Evolutionary conservation across 345 rosid genomes (phyloP), one percentile per base, ranked within the genome.

Genomic region (Microcos paniculata): DNA sequence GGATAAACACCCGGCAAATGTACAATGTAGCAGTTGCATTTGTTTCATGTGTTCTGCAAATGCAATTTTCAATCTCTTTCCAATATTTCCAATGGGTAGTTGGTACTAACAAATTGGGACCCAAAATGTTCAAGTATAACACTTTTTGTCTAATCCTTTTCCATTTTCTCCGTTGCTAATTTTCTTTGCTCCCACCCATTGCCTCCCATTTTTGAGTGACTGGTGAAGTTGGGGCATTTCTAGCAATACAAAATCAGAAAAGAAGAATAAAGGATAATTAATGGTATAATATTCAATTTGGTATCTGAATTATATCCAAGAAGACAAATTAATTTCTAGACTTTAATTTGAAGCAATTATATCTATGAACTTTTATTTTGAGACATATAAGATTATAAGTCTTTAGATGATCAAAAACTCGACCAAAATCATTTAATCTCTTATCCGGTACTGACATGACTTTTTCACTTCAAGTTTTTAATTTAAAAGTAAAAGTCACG

Each of bases 211-310:
- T 66, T 43, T 16, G 15, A 23, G 6, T 2, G 4, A 65, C 13
- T 28, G 30, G 31, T 8, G 1, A 16, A 64, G 66, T 23, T 6
- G 51, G 66, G 23, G 35, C 26, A 6, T 42, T 42, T 42, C 76
- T 52, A 18, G 62, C n/a, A 79, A 21, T 38, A 13, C 70, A 62
- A 70, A 49, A 51, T 48, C 23, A 4, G 58, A 30, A 66, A 62
- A 61, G 49, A 13, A 31, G 43, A 58, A 0, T 21, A 51, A 75
- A 19, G 42, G 15, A 49, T 15, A 10, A 18, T 6, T 0, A 6
- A 66, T 59, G 48, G 42, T 53, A 52, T 16, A 24, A 62, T 59
- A 77, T 52, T n/a, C n/a, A n/a, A n/a, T n/a, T n/a, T n/a, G n/a
- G n/a, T n/a, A n/a, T n/a, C n/a, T n/a, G n/a, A n/a, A n/a, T n/a